These are phyloP conservation scores for Lathyrus oleraceus DNA, from an alignment of 306 rosid species.

Conservation along the genomic window DNA sequence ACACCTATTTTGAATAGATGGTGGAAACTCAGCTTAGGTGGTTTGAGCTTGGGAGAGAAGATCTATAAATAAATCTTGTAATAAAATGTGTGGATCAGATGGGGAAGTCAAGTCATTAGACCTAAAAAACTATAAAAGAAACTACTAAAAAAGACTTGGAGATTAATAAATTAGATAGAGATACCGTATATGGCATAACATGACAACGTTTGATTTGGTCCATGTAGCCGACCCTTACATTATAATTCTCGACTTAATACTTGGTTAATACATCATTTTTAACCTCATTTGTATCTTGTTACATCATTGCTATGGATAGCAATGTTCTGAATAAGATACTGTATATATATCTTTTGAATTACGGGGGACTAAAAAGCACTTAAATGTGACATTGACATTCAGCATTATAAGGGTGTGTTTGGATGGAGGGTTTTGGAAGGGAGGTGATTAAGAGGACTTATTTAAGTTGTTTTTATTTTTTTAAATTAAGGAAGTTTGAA, in stretches of 20 bases:
- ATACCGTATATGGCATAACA: not conserved
- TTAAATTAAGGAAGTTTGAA: not conserved
- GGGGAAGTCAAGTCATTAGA: not conserved
- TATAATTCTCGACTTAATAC: not conserved
- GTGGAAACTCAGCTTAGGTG: not conserved
- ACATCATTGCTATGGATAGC: slow-evolving; percentile 3
- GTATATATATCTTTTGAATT: slow-evolving; percentile 23
- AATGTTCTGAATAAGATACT: not conserved
- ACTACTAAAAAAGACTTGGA: not conserved
- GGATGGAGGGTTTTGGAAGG: not conserved
- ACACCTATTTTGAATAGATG: not conserved
- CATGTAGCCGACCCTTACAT: not conserved
- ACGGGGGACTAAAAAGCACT: not conserved
- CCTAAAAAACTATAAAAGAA: not conserved
- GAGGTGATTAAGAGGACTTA: not conserved
- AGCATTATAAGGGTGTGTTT: not conserved
- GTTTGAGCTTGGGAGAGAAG: not conserved
- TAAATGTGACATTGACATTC: not conserved
- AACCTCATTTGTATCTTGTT: not conserved
- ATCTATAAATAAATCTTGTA: not conserved
- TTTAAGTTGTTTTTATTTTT: not conserved
- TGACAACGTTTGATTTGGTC: not conserved
- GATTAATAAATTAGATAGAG: not conserved
- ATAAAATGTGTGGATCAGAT: not conserved
- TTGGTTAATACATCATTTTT: slow-evolving; percentile 2